phyloP scores from a whole-genome alignment of 1,139 yeast species.

The Pichia cactophila region DNA sequence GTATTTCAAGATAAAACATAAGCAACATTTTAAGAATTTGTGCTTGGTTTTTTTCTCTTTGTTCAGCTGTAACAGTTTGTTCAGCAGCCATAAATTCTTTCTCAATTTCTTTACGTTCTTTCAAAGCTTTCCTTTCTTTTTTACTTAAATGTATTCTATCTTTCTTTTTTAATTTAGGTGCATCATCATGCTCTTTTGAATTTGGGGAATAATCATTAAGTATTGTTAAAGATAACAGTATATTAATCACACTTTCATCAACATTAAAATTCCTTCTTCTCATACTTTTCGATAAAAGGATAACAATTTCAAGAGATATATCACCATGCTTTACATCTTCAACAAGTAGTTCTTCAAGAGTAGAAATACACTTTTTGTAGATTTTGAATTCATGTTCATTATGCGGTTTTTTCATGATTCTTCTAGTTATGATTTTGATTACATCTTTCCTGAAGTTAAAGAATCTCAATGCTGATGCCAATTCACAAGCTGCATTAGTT shows the following conservation, averaged over 20 bases:
- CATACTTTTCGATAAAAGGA: slow-evolving; percentile 60
- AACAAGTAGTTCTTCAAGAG: slow-evolving; percentile 54
- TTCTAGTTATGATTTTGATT: slow-evolving; percentile 55
- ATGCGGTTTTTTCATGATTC: slow-evolving; percentile 51
- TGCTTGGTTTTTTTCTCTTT: slow-evolving; percentile 78
- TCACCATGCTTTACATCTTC: slow-evolving; percentile 73
- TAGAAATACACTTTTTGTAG: slow-evolving; percentile 54
- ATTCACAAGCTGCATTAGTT: slow-evolving; percentile 72
- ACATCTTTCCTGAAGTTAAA: slow-evolving; percentile 78
- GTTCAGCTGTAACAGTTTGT: slow-evolving; percentile 77
- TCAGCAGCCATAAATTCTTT: slow-evolving; percentile 86
- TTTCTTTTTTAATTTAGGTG: slow-evolving; percentile 60
- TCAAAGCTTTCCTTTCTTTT: slow-evolving; percentile 78
- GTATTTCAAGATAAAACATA: slow-evolving; percentile 66
- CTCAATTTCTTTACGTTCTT: slow-evolving; percentile 80
- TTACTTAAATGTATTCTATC: slow-evolving; percentile 85
- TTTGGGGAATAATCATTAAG: slow-evolving; percentile 77
- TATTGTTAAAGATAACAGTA: slow-evolving; percentile 64
- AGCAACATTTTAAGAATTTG: slow-evolving; percentile 70
- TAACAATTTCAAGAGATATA: slow-evolving; percentile 65
- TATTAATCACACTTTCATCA: slow-evolving; percentile 74
- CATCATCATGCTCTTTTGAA: slow-evolving; percentile 36
- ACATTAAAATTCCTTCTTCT: slow-evolving; percentile 71
- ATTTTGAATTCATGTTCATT: slow-evolving; percentile 39
- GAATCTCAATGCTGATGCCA: slow-evolving; percentile 59